phyloP scores from a whole-genome alignment of 108 stramenopile species.

The Aurantiochytrium sp. region DNA sequence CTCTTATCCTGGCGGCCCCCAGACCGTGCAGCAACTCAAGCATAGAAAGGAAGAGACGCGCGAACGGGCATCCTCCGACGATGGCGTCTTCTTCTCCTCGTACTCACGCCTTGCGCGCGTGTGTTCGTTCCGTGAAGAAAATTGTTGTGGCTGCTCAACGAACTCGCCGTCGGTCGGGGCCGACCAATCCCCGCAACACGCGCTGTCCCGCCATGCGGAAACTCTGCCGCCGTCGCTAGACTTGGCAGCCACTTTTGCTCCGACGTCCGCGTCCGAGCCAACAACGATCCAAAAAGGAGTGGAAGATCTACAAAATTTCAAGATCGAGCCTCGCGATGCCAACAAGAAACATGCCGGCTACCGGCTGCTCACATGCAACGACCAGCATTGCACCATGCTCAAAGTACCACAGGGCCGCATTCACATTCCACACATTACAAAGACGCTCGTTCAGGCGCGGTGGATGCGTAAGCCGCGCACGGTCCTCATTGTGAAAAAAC shows the following conservation, averaged over 20 bases:
- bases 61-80: neutral
- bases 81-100: neutral
- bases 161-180: too few species aligned
- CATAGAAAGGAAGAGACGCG: neutral
- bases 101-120: neutral
- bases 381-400: neutral
- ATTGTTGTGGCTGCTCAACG: too few species aligned
- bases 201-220: too few species aligned
- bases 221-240: neutral
- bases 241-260: neutral
- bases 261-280: neutral
- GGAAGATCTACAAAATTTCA: neutral
- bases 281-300: neutral
- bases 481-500: neutral
- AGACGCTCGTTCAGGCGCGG: neutral
- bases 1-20: neutral
- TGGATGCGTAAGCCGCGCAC: conserved; percentile 10
- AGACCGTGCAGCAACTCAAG: neutral
- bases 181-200: too few species aligned
- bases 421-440: neutral
- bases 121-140: neutral
- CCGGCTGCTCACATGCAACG: conserved; percentile 3
- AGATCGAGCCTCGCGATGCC: neutral
- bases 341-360: neutral
- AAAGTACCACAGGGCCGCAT: neutral